phyloP scores from a whole-genome alignment of 495 filamentous ascomycete genomes.

The Aspergillus kassunensis region DNA sequence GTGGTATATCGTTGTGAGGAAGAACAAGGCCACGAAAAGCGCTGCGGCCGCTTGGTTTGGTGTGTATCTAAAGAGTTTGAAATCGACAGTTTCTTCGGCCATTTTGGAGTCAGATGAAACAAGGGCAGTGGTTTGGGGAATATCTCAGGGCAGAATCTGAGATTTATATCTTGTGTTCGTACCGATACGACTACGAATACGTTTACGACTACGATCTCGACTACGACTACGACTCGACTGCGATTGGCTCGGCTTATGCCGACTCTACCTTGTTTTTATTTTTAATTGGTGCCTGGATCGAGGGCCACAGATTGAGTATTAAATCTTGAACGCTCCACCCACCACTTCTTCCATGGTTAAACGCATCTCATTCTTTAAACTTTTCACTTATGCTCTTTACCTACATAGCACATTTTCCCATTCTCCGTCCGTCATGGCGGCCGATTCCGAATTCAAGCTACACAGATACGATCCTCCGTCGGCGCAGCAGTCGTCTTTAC shows the following conservation, averaged over 20 bases:
- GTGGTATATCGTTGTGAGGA: constrained; percentile 40
- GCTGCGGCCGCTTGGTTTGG: constrained; percentile 49
- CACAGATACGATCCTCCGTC: not conserved
- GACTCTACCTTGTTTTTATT: no score
- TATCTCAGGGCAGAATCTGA: not conserved
- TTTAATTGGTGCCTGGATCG: not conserved
- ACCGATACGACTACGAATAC: not conserved
- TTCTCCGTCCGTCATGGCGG: not conserved
- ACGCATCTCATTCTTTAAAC: no score
- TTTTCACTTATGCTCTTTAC: no score
- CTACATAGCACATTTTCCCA: no score
- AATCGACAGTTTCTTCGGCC: not conserved
- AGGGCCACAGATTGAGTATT: not conserved
- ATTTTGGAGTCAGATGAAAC: not conserved
- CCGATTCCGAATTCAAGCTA: not conserved
- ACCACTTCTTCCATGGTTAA: no score
- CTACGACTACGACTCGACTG: not conserved
- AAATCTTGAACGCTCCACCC: no score
- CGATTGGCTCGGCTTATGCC: not conserved
- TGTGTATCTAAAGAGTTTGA: constrained; percentile 25
- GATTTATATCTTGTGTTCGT: not conserved
- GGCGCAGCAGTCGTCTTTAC: not conserved
- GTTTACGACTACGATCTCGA: not conserved
- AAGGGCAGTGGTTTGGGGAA: not conserved
- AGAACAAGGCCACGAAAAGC: constrained; percentile 49